Percentiles rank a stretch among this genome's conserved stretches.
Evolutionary conservation across 148 eudicot genomes (phyloP).

Genomic region (Chenopodium suecicum): DNA sequence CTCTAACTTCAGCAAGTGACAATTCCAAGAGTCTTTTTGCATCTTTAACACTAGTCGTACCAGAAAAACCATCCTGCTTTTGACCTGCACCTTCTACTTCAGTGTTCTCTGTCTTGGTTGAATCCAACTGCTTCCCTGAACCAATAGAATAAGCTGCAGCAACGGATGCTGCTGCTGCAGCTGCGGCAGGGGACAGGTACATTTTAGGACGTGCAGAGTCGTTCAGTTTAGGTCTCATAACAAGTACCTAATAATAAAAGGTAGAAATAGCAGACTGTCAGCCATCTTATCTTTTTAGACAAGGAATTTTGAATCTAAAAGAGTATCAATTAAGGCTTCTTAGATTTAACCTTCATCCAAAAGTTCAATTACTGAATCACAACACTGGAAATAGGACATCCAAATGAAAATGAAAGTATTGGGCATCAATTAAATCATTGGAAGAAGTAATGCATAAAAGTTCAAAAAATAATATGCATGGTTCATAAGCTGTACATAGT

Average conservation of each 20-base stretch:
- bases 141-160: constrained; percentile 79
- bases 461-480: background rate
- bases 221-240: constrained; percentile 80
- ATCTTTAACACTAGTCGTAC: constrained; percentile 40
- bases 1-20: constrained; percentile 51
- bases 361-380: background rate
- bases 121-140: constrained; percentile 45
- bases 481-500: background rate
- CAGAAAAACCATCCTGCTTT: constrained; percentile 34
- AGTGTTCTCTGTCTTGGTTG: constrained; percentile 18
- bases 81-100: constrained; percentile 32
- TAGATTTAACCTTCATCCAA: background rate
- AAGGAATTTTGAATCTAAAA: too few species aligned
- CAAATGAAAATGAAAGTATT: background rate
- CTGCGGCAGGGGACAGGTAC: constrained; percentile 88
- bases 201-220: constrained; percentile 68
- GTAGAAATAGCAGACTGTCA: background rate
- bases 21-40: constrained; percentile 59
- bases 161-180: constrained; percentile 97
- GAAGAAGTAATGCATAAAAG: background rate
- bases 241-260: constrained; percentile 53
- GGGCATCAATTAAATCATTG: background rate
- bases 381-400: background rate
- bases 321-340: background rate
- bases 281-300: too few species aligned